Evolutionary conservation across 257 asterid species (phyloP).

Genomic region (Plectranthus barbatus): DNA sequence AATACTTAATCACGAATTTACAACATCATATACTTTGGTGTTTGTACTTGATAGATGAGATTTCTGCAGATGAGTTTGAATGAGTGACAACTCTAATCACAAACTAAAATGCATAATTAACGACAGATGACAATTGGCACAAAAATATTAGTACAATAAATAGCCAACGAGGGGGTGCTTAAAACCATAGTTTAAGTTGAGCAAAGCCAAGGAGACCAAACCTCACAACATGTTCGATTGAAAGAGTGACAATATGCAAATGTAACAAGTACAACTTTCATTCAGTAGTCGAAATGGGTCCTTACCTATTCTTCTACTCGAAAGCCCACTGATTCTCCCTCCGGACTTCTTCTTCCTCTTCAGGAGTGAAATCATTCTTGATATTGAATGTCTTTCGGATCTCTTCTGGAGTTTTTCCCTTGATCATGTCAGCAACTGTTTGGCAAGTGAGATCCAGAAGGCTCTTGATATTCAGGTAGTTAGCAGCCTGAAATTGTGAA

Average conservation of each 20-base stretch:
- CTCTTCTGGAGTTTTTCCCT: conserved; percentile 37
- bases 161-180: too few species aligned
- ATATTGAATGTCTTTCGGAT: conserved; percentile 27
- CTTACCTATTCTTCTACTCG: conserved; percentile 10
- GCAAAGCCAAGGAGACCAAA: too few species aligned
- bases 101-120: too few species aligned
- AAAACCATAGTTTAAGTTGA: too few species aligned
- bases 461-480: conserved; percentile 38
- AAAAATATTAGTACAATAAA: too few species aligned
- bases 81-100: too few species aligned
- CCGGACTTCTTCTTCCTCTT: conserved; percentile 40
- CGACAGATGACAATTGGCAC: too few species aligned
- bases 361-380: conserved; percentile 30
- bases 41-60: too few species aligned
- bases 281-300: background rate
- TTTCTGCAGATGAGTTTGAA: too few species aligned
- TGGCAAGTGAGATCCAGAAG: conserved; percentile 48
- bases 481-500: conserved; percentile 29
- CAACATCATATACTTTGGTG: too few species aligned
- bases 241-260: conserved; percentile 5
- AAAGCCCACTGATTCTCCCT: conserved; percentile 43
- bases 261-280: background rate
- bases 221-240: background rate
- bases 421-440: conserved; percentile 44
- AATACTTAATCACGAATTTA: too few species aligned